These are phyloP conservation scores for Dictyostelium firmibasis DNA, from an alignment of 78 protist genomes.

Conservation along the genomic window DNA sequence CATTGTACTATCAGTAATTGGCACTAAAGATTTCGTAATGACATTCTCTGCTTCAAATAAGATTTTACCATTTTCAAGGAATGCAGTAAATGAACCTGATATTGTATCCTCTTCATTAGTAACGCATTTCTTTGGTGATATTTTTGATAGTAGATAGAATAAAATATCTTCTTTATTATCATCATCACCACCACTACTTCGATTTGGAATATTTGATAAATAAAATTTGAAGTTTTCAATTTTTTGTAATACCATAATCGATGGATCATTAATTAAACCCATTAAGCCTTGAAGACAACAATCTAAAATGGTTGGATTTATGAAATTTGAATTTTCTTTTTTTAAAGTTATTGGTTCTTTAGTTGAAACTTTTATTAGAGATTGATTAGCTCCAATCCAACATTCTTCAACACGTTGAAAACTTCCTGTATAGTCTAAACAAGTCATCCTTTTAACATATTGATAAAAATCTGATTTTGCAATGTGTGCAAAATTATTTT, in stretches of 20 bases:
- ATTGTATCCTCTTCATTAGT: background rate
- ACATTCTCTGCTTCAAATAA: background rate
- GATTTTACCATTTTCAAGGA: background rate
- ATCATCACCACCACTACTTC: background rate
- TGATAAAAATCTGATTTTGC: background rate
- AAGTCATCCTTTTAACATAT: background rate
- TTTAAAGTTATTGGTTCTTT: background rate
- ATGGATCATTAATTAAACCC: background rate
- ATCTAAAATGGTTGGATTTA: background rate
- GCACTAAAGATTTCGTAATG: background rate
- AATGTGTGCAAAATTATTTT: background rate
- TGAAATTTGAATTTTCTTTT: too few relatives aligned
- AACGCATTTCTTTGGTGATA: too few relatives aligned
- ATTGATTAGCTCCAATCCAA: background rate
- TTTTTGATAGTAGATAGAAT: background rate
- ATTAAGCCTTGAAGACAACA: background rate
- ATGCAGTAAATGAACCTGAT: background rate
- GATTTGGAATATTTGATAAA: background rate
- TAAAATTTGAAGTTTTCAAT: slow-evolving; percentile 4
- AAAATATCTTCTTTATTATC: background rate
- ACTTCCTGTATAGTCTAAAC: background rate
- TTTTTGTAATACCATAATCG: slow-evolving; percentile 21
- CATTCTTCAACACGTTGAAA: background rate
- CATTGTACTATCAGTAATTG: background rate
- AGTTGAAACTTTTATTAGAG: background rate